Evolutionary conservation across 345 rosid genomes (phyloP).

Genomic region (Hypericum androsaemum): DNA sequence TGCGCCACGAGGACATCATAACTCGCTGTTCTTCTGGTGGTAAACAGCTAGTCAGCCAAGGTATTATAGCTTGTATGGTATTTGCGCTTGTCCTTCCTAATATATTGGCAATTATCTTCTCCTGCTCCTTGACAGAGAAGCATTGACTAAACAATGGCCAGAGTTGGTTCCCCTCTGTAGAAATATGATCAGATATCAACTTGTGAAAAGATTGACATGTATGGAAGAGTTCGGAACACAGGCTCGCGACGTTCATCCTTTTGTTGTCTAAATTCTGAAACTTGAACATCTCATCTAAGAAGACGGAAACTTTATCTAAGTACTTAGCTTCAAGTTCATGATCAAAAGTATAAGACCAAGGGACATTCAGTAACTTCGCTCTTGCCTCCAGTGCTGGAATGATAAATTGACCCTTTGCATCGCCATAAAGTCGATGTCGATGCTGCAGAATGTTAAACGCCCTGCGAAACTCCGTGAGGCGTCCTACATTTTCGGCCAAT

Average conservation of each 20-base stretch:
- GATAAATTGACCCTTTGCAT: conserved; percentile 72
- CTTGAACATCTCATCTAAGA: conserved; percentile 51
- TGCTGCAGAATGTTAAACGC: conserved; percentile 44
- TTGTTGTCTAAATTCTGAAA: conserved; percentile 20
- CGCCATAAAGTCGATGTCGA: conserved; percentile 51
- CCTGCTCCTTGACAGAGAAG: conserved; percentile 62
- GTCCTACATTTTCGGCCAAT: conserved; percentile 33
- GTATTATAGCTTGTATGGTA: conserved; percentile 60
- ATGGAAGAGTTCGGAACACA: conserved; percentile 53
- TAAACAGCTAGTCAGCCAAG: conserved; percentile 61
- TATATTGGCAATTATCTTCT: conserved; percentile 53
- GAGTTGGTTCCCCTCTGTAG: conserved; percentile 64
- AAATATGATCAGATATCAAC: conserved; percentile 56
- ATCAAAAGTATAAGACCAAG: conserved; percentile 56
- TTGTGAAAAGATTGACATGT: conserved; percentile 52
- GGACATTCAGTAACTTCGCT: conserved; percentile 48
- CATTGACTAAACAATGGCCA: conserved; percentile 54
- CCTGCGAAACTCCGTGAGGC: conserved; percentile 47
- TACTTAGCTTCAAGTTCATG: conserved; percentile 47
- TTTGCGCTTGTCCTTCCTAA: conserved; percentile 68
- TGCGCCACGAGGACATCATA: conserved; percentile 50
- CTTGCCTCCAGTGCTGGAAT: conserved; percentile 78
- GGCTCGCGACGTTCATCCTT: conserved; percentile 26
- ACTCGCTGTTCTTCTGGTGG: conserved; percentile 46
- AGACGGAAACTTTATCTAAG: conserved; percentile 42